These are phyloP conservation scores for Penicillium atrosanguineum DNA, from an alignment of 495 filamentous ascomycete genomes.

Conservation along the genomic window DNA sequence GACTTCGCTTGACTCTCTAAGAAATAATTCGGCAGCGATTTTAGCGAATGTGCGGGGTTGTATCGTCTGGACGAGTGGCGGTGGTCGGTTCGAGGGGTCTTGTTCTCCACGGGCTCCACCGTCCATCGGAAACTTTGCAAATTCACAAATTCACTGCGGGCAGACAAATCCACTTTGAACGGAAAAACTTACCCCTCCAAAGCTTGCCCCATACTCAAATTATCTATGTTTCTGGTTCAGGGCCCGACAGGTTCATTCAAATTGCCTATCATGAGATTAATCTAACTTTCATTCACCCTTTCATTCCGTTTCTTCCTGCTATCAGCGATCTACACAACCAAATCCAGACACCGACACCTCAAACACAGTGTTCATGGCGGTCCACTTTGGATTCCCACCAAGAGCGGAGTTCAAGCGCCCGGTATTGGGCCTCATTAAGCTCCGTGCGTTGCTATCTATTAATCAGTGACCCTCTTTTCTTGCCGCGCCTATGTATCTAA, in stretches of 20 bases:
- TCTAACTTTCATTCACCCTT: neutral
- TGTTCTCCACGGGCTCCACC: neutral
- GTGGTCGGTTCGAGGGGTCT: too few species aligned
- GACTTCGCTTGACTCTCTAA: neutral
- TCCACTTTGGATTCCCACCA: constrained; percentile 3
- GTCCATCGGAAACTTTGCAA: neutral
- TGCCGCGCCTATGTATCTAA: neutral
- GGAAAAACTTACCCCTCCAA: neutral
- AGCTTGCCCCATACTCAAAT: neutral
- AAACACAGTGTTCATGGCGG: neutral
- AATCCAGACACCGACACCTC: too few species aligned
- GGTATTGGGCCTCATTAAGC: neutral
- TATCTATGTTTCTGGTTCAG: neutral
- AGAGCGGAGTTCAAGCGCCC: neutral
- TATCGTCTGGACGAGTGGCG: neutral
- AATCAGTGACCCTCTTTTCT: neutral
- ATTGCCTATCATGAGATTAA: neutral
- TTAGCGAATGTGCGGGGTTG: neutral
- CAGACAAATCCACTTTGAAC: too few species aligned
- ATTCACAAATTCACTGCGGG: neutral
- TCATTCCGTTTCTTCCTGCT: too few species aligned
- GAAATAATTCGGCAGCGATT: neutral
- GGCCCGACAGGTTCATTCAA: neutral
- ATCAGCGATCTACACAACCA: too few species aligned
- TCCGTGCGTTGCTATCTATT: neutral